Percentiles rank a stretch among this genome's conserved stretches.
Conservation (phyloP, 306 rosid species). For the Cyamopsis tetragonoloba region DNA sequence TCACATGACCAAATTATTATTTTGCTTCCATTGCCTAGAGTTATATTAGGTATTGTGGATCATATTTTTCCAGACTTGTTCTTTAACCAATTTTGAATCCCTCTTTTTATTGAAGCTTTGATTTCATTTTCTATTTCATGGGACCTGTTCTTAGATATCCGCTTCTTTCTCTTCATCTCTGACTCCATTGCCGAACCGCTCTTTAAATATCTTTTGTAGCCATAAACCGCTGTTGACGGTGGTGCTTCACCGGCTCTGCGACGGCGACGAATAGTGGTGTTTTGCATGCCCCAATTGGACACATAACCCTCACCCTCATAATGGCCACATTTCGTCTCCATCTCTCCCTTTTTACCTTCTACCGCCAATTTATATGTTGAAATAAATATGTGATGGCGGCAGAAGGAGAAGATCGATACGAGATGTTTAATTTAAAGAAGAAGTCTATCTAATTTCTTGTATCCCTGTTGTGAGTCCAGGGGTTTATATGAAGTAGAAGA, state of each 20-base stretch:
- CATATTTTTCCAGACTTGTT: slow-evolving; percentile 12
- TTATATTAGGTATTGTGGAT: not conserved
- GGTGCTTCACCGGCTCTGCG: not conserved
- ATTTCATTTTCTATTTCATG: slow-evolving; percentile 13
- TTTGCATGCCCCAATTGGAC: slow-evolving; percentile 4
- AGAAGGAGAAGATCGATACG: not conserved
- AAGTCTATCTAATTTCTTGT: no score
- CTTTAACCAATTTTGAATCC: slow-evolving; percentile 43
- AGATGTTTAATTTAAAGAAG: no score
- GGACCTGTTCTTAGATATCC: slow-evolving; percentile 35
- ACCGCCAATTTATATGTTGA: not conserved
- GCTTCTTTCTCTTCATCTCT: slow-evolving; percentile 33
- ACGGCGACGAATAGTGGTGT: not conserved
- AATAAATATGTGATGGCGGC: no score
- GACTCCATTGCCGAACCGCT: not conserved
- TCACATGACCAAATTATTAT: not conserved
- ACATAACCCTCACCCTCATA: not conserved
- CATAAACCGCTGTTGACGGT: not conserved
- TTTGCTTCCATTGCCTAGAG: not conserved
- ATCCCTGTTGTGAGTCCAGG: not conserved
- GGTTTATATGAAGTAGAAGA: not conserved
- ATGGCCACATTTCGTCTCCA: not conserved
- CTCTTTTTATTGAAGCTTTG: slow-evolving; percentile 24
- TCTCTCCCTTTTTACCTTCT: not conserved
- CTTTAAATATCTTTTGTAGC: not conserved